A percentile compares a stretch with the other conserved stretches of the same genome.
Evolutionary conservation across 2,329 filamentous ascomycete species (phyloP).

Genomic region (Onygenales sp.): DNA sequence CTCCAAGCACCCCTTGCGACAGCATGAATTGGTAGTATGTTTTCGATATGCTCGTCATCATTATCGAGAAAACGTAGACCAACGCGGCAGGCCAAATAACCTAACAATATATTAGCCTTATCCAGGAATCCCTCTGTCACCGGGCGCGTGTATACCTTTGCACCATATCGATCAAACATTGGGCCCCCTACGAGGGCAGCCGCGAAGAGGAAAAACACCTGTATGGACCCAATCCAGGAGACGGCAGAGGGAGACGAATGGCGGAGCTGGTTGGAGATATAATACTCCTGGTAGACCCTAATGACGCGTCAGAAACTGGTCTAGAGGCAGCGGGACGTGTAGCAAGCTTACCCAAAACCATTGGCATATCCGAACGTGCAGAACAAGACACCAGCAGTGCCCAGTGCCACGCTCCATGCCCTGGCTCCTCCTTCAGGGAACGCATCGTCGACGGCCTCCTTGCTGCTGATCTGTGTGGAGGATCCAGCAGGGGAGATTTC

Average conservation of each 20-base stretch:
- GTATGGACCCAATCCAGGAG: constrained; percentile 45
- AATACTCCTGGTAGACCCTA: constrained; percentile 46
- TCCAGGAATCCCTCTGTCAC: background rate
- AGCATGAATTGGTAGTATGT: constrained; percentile 46
- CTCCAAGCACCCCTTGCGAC: constrained; percentile 42
- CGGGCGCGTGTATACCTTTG: constrained; percentile 4
- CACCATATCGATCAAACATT: constrained; percentile 34
- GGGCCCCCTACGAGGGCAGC: constrained; percentile 44
- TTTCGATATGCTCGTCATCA: constrained; percentile 43
- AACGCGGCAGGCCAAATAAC: constrained; percentile 17
- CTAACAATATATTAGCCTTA: background rate
- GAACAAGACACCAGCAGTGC: constrained; percentile 16
- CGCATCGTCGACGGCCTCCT: background rate
- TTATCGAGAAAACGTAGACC: constrained; percentile 41
- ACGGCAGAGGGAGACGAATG: constrained; percentile 37
- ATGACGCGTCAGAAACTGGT: constrained; percentile 26
- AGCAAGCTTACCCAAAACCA: constrained; percentile 14
- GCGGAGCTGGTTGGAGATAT: constrained; percentile 33
- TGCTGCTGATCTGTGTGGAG: background rate
- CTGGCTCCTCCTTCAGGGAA: constrained; percentile 19
- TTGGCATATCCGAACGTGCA: constrained; percentile 21
- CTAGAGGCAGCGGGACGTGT: too few relatives aligned
- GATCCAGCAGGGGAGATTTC: background rate
- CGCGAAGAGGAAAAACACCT: constrained; percentile 44
- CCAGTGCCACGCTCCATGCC: constrained; percentile 18